phyloP scores from a whole-genome alignment of 2,329 filamentous ascomycete species.

The Colletotrichum viniferum region DNA sequence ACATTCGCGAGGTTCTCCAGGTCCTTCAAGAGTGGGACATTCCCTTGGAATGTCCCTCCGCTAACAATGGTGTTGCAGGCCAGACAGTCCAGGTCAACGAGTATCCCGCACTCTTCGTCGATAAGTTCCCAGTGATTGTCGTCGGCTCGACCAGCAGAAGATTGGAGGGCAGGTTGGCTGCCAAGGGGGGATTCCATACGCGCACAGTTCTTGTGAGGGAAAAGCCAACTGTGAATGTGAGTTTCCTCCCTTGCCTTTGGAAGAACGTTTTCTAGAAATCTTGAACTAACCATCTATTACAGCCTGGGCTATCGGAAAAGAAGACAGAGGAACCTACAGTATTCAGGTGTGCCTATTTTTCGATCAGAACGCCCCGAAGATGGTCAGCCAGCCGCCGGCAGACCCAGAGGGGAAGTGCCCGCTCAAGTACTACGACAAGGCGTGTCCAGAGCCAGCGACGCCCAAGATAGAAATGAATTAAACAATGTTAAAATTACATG shows the following conservation, averaged over 20 bases:
- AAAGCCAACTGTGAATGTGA: not conserved
- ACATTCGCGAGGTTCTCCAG: too few species aligned
- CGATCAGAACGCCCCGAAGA: not conserved
- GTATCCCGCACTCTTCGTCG: too few species aligned
- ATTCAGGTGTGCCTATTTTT: not conserved
- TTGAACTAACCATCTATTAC: not conserved
- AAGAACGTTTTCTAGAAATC: not conserved
- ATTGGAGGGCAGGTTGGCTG: not conserved
- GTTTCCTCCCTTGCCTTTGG: not conserved
- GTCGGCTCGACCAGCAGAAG: too few species aligned
- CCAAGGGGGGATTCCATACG: not conserved
- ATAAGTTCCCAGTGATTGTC: too few species aligned
- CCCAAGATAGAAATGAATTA: not conserved
- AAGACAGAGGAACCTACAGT: not conserved
- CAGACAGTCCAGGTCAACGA: too few species aligned
- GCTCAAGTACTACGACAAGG: not conserved
- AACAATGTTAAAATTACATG: not conserved
- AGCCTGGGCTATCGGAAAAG: not conserved
- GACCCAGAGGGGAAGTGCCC: not conserved
- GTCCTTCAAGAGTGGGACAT: too few species aligned
- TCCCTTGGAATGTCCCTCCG: too few species aligned
- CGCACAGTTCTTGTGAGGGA: not conserved
- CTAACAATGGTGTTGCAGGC: too few species aligned
- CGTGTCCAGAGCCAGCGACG: not conserved
- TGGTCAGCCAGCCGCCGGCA: not conserved